Evolutionary conservation across 148 eudicot genomes (phyloP).

Genomic region (Rhododendron ovatum): DNA sequence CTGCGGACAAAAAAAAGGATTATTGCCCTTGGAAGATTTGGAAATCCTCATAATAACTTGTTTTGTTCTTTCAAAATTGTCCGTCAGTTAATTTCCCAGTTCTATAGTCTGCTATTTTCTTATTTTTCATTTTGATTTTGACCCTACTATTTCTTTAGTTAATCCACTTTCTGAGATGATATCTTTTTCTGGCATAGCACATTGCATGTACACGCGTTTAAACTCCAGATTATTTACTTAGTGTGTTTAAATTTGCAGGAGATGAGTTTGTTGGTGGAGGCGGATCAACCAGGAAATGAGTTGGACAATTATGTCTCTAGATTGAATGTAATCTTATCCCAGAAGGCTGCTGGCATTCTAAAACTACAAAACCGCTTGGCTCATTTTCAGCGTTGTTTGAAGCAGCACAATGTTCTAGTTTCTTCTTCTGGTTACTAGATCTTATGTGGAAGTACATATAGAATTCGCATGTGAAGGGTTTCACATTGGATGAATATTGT

Average conservation of each 20-base stretch:
- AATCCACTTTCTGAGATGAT: background rate
- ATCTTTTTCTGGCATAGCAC: background rate
- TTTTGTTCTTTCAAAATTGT: background rate
- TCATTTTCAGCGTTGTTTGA: constrained; percentile 74
- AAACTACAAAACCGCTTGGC: constrained; percentile 85
- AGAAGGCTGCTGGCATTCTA: constrained; percentile 83
- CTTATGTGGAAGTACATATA: constrained; percentile 4
- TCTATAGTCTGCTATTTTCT: background rate
- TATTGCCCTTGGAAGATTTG: background rate
- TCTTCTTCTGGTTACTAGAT: constrained; percentile 55
- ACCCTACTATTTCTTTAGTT: background rate
- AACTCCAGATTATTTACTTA: background rate
- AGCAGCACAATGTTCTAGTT: constrained; percentile 72
- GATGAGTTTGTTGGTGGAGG: constrained; percentile 88
- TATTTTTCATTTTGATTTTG: background rate
- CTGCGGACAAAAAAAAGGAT: background rate
- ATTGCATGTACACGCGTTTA: background rate
- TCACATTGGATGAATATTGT: background rate
- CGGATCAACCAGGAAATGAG: constrained; percentile 91
- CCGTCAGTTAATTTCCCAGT: background rate
- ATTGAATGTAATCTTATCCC: constrained; percentile 76
- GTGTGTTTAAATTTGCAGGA: constrained; percentile 42
- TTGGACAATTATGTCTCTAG: constrained; percentile 70
- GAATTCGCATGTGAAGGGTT: background rate
- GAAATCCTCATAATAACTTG: background rate